These are phyloP conservation scores for Phytopythium aichiense DNA, from an alignment of 352 stramenopile genomes.

Conservation along the genomic window DNA sequence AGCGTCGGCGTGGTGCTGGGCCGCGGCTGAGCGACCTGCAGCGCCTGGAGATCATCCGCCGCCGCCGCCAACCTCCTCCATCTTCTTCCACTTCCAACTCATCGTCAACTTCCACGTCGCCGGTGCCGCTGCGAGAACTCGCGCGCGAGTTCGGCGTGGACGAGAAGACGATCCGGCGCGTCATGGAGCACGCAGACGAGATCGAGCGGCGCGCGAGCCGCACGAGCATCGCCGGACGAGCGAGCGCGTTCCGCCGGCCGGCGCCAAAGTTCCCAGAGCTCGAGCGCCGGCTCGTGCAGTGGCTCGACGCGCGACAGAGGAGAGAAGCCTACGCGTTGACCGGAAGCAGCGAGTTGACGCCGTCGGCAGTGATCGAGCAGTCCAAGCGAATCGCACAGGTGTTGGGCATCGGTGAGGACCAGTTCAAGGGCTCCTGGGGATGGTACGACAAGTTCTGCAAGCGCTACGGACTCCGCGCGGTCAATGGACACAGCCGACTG, in stretches of 20 bases:
- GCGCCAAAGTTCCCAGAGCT: slow-evolving; percentile 20
- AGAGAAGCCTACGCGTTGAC: neutral
- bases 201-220: slow-evolving; percentile 13
- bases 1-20: slow-evolving; percentile 15
- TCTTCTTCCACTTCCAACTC: neutral
- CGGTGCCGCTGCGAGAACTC: slow-evolving; percentile 15
- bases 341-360: slow-evolving; percentile 9
- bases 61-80: neutral
- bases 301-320: slow-evolving; percentile 19
- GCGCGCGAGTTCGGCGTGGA: slow-evolving; percentile 21
- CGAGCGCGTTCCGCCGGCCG: slow-evolving; percentile 10
- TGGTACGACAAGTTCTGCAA: slow-evolving; percentile 39
- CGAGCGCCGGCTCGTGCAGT: slow-evolving; percentile 17
- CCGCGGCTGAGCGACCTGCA: slow-evolving; percentile 27
- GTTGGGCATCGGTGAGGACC: slow-evolving; percentile 13
- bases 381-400: slow-evolving; percentile 17
- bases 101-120: neutral
- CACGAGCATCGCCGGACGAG: slow-evolving; percentile 8
- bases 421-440: slow-evolving; percentile 32
- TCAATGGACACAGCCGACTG: neutral
- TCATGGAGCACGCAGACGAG: slow-evolving; percentile 12
- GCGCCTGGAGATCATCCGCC: slow-evolving; percentile 25
- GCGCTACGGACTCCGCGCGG: slow-evolving; percentile 21
- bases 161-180: slow-evolving; percentile 25
- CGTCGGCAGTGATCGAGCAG: slow-evolving; percentile 27